A percentile compares a stretch with the other conserved stretches of the same genome.
phyloP scores from a whole-genome alignment of 768 basidiomycete species.

The Cystobasidium ongulense region DNA sequence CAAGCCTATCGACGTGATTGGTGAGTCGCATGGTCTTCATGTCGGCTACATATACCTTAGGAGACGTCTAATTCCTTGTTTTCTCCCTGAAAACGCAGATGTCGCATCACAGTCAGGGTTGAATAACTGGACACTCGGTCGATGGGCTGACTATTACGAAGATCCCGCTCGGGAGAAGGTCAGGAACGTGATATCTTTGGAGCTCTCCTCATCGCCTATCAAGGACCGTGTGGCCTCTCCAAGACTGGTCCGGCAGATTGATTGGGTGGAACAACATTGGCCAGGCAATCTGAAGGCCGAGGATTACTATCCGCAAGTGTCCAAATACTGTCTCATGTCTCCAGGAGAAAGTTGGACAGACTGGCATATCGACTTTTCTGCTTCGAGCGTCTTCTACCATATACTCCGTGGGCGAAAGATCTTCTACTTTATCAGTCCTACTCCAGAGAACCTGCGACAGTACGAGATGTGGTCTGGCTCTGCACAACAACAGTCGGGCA shows the following conservation, averaged over 20 bases:
- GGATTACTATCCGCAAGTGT: conserved; percentile 79
- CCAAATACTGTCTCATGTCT: conserved; percentile 94
- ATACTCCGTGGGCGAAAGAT: conserved; percentile 80
- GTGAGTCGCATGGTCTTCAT: conserved; percentile 6
- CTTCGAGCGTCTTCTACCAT: conserved; percentile 92
- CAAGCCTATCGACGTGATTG: conserved; percentile 80
- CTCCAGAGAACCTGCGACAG: conserved; percentile 62
- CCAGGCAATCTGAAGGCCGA: conserved; percentile 65
- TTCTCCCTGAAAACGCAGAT: conserved; percentile 49
- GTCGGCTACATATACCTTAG: neutral
- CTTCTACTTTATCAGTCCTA: conserved; percentile 92
- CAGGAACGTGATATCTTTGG: conserved; percentile 88
- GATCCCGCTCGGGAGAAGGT: conserved; percentile 69
- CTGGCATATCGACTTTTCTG: conserved; percentile 94
- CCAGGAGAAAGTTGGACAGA: conserved; percentile 91
- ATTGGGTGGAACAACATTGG: conserved; percentile 98
- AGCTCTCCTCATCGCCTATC: conserved; percentile 77
- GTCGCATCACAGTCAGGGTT: conserved; percentile 77
- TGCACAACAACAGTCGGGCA: conserved; percentile 68
- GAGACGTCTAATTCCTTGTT: conserved; percentile 1
- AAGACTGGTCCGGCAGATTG: conserved; percentile 71
- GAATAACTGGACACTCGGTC: conserved; percentile 78
- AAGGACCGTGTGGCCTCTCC: conserved; percentile 74
- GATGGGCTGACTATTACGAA: conserved; percentile 81
- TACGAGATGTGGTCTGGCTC: conserved; percentile 79